phyloP scores from a whole-genome alignment of 306 rosid genomes.

The Vicia faba region DNA sequence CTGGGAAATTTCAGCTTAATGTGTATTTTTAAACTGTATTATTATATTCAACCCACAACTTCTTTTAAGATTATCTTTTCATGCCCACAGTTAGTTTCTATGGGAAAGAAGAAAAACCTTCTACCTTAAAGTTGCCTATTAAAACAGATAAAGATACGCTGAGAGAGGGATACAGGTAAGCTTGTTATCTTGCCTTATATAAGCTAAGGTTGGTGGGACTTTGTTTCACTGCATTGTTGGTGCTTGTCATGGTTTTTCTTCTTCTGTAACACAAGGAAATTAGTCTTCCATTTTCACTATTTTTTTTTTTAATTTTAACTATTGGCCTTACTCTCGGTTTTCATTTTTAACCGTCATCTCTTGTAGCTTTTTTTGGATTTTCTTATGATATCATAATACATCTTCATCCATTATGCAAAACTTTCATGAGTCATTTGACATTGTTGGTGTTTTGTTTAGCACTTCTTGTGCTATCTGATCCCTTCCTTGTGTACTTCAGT shows the following conservation, averaged over 20 bases:
- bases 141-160: constrained; percentile 93
- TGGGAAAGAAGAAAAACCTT: constrained; percentile 63
- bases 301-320: background rate
- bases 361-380: background rate
- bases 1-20: constrained; percentile 12
- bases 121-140: constrained; percentile 60
- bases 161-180: constrained; percentile 85
- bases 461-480: no score
- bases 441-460: no score
- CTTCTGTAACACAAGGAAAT: background rate
- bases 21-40: constrained; percentile 5
- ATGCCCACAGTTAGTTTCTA: constrained; percentile 66
- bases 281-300: background rate
- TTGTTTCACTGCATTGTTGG: constrained; percentile 15
- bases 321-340: constrained; percentile 9
- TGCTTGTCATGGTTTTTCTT: constrained; percentile 6
- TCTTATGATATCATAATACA: constrained; percentile 11
- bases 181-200: constrained; percentile 10
- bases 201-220: constrained; percentile 1
- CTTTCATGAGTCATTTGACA: constrained; percentile 1
- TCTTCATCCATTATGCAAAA: background rate
- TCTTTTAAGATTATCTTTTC: constrained; percentile 22
- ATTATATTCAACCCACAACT: constrained; percentile 9
- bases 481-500: no score
- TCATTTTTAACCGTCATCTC: background rate